phyloP scores from a whole-genome alignment of 2,329 filamentous ascomycete genomes.

The Penicillium sp. region DNA sequence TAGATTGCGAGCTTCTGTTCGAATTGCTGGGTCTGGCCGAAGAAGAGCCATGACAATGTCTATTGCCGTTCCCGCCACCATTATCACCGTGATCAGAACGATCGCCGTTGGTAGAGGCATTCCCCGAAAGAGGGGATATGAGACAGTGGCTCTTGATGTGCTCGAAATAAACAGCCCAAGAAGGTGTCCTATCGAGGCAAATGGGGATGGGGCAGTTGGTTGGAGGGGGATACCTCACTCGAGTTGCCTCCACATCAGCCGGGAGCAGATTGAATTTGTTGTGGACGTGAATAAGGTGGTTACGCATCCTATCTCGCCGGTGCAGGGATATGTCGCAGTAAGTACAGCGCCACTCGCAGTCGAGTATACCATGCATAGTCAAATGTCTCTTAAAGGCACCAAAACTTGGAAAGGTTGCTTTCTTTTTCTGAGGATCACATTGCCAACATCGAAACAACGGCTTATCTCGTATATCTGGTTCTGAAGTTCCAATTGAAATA shows the following conservation, averaged over 20 bases:
- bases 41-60: not conserved
- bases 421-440: not conserved
- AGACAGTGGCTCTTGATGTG: not conserved
- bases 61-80: not conserved
- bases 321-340: fast-evolving
- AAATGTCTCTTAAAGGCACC: not conserved
- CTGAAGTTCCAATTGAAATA: not conserved
- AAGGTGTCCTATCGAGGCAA: not conserved
- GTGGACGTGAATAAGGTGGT: not conserved
- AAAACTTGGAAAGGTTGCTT: not conserved
- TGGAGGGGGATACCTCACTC: not conserved
- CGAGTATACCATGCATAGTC: not conserved
- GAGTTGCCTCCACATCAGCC: not conserved
- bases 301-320: not conserved
- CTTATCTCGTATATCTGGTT: not conserved
- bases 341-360: not conserved
- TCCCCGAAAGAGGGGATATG: not conserved
- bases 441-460: not conserved
- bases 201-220: not conserved
- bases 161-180: not conserved
- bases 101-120: not conserved
- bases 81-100: not conserved
- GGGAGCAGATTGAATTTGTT: not conserved
- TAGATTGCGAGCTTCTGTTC: not conserved
- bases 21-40: not conserved